phyloP scores from a whole-genome alignment of 768 basidiomycete genomes.

The Nevesoporus exiguus region DNA sequence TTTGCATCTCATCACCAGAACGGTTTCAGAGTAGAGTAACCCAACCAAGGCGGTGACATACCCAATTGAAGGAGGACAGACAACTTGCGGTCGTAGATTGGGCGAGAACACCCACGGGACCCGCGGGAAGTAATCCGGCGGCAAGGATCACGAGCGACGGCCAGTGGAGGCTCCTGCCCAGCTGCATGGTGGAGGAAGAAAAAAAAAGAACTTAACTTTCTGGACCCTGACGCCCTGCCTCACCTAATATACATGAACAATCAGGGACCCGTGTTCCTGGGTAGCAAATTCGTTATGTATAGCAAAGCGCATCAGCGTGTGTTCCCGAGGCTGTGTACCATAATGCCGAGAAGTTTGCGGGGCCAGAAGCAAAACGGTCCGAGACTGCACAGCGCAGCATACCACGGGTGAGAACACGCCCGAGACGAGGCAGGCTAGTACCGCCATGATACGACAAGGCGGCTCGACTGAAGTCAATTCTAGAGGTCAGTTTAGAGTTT shows the following conservation, averaged over 20 bases:
- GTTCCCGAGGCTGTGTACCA: neutral
- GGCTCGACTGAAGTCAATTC: neutral
- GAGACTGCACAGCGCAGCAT: neutral
- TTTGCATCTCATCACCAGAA: conserved; percentile 28
- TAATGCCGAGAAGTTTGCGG: neutral
- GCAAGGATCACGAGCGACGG: conserved; percentile 17
- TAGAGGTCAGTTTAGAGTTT: too few relatives aligned
- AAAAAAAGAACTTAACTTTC: neutral
- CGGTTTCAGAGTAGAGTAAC: neutral
- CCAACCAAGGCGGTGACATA: conserved; percentile 4
- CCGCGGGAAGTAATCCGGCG: conserved; percentile 13
- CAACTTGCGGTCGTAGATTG: conserved; percentile 27
- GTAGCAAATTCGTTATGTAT: neutral
- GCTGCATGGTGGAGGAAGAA: conserved; percentile 9
- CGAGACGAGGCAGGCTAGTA: neutral
- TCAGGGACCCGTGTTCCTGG: neutral
- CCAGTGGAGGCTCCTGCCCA: conserved; percentile 4
- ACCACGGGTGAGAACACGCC: neutral
- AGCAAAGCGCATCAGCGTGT: neutral
- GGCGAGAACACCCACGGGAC: conserved; percentile 16
- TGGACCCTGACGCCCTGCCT: neutral
- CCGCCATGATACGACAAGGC: neutral
- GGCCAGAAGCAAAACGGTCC: neutral
- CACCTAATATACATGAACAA: neutral
- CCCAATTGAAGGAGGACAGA: conserved; percentile 25